Evolutionary conservation across 768 basidiomycete genomes (phyloP).

Genomic region (Boletus coccyginus): DNA sequence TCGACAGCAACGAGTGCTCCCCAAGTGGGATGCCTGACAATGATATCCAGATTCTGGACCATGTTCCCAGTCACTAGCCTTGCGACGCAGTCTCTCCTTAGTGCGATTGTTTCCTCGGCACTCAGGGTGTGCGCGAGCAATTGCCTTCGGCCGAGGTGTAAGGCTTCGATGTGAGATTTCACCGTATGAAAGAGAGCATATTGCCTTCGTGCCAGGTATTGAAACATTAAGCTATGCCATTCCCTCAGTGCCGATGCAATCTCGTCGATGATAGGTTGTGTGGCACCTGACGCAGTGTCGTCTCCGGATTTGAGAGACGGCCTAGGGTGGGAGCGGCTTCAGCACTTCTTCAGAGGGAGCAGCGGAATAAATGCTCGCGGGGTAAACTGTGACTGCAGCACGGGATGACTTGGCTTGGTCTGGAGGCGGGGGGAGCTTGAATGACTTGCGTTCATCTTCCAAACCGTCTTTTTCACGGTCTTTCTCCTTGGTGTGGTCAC

Average conservation of each 20-base stretch:
- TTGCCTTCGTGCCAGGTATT: conserved; percentile 84
- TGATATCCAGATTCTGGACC: conserved; percentile 88
- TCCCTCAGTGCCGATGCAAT: conserved; percentile 95
- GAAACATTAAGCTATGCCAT: conserved; percentile 92
- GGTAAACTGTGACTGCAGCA: conserved; percentile 69
- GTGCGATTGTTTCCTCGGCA: conserved; percentile 76
- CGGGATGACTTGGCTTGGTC: conserved; percentile 74
- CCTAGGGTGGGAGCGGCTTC: conserved; percentile 81
- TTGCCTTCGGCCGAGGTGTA: conserved; percentile 90
- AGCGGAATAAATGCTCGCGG: conserved; percentile 71
- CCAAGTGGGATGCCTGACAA: conserved; percentile 93
- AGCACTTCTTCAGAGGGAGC: conserved; percentile 63
- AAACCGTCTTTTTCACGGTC: conserved; percentile 61
- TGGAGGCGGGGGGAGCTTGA: conserved; percentile 69
- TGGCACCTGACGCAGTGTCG: conserved; percentile 80
- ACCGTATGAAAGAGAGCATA: conserved; percentile 88
- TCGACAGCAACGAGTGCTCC: conserved; percentile 91
- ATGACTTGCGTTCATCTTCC: conserved; percentile 60
- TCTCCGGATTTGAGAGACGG: conserved; percentile 95
- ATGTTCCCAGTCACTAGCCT: conserved; percentile 88
- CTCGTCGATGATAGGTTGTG: conserved; percentile 93
- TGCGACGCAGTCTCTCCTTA: conserved; percentile 84
- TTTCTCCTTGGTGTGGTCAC: conserved; percentile 43
- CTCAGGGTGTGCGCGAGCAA: conserved; percentile 85
- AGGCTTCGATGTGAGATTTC: conserved; percentile 82